Evolutionary conservation across 352 stramenopile species (phyloP), one percentile per base, ranked within the genome.

Genomic region (Phytophthora sojae): DNA sequence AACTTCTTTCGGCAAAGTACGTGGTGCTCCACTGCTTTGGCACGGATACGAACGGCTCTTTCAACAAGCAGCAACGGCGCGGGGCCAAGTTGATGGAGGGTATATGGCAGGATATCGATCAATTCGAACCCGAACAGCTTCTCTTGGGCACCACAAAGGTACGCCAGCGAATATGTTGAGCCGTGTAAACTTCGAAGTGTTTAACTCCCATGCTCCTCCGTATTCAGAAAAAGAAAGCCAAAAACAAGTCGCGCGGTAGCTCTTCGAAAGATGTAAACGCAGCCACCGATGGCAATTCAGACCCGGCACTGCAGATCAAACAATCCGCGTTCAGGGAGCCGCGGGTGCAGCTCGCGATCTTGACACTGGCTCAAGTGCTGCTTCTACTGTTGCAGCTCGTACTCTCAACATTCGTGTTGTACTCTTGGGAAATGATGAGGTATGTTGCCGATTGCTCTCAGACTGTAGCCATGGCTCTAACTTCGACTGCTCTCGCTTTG

Each of bases 361-460:
- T 85, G 25, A 66, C 69, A 19, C 15, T 79, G 14, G n/a, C 67
- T 2, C 78, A 86, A 59, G 56, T 69, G 44, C 32, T 81, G 2
- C 60, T 88, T 37, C 42, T 88, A 57, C 6, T 78, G 32, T 55
- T 56, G 9, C 74, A 85, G 55, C 23, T 78, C 32, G 5, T 63
- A 21, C 50, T 83, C 7, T 77, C 69, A 14, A 44, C 45, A 2
- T 68, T 63, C 25, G 19, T 79, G 12, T 44, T 84, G 45, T 57
- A 76, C 53, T 79, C 80, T 6, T 85, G 79, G 76, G 80, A 88
- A 26, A 61, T 76, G 44, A 80, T 59, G 17, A 86, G 80, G 80
- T 88, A 69, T 19, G 61, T 49, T 39, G 1, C 23, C 2, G 3
- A 25, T 17, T 3, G 12, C 42, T 14, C 39, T 47, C 8, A 7